A percentile compares a stretch with the other conserved stretches of the same genome.
These are phyloP conservation scores for Pseudohyphozyma bogoriensis DNA, from an alignment of 768 basidiomycete species.

Conservation along the genomic window DNA sequence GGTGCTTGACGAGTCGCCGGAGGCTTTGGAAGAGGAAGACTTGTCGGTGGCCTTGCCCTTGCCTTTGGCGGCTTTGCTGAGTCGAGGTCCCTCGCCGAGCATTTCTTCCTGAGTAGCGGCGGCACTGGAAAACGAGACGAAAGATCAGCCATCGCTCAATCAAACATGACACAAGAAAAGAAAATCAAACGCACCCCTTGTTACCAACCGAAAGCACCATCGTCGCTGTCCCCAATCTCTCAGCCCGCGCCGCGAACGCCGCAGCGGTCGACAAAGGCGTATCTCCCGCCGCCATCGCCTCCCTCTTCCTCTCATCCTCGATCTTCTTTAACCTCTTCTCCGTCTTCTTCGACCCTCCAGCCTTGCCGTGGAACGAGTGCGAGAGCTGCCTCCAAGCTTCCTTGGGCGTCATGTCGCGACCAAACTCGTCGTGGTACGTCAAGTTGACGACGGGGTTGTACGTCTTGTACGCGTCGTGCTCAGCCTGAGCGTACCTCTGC, in stretches of 20 bases:
- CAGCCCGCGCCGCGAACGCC: conserved; percentile 85
- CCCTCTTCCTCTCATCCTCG: conserved; percentile 89
- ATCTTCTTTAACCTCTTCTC: conserved; percentile 95
- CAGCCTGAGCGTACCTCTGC: conserved; percentile 75
- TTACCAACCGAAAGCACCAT: conserved; percentile 56
- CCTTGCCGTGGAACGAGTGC: conserved; percentile 97
- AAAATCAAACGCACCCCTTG: conserved; percentile 27
- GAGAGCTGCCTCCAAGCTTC: conserved; percentile 98
- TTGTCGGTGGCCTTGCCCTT: conserved; percentile 21
- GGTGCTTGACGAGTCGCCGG: neutral
- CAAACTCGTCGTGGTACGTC: conserved; percentile 93
- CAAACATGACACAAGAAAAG: neutral
- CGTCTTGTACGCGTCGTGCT: conserved; percentile 70
- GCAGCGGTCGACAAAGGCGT: conserved; percentile 90
- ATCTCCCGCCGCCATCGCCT: conserved; percentile 88
- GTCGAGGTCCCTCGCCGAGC: neutral
- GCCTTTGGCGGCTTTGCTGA: conserved; percentile 13
- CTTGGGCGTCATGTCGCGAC: conserved; percentile 73
- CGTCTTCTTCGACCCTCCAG: conserved; percentile 90
- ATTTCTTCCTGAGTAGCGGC: conserved; percentile 20
- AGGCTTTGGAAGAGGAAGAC: neutral
- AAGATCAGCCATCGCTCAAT: neutral
- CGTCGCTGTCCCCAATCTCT: conserved; percentile 89
- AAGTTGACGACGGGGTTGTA: conserved; percentile 97
- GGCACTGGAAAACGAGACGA: conserved; percentile 6